Evolutionary conservation across 257 asterid genomes (phyloP).

Genomic region (Plectranthus barbatus): DNA sequence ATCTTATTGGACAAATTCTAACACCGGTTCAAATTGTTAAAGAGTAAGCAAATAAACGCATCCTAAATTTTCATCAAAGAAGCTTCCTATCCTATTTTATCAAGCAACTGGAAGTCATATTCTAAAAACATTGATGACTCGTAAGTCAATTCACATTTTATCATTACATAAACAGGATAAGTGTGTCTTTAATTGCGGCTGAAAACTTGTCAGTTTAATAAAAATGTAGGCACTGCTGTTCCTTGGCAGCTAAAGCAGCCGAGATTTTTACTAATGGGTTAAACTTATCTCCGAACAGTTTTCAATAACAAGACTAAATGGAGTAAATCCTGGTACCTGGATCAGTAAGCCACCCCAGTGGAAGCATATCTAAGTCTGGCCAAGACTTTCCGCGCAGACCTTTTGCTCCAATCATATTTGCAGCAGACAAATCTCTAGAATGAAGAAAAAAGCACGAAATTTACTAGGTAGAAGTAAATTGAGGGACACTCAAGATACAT

Average conservation of each 20-base stretch:
- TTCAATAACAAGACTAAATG: not conserved
- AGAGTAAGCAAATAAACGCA: not conserved
- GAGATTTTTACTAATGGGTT: no score
- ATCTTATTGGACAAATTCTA: not conserved
- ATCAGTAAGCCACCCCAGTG: constrained; percentile 86
- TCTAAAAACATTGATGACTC: not conserved
- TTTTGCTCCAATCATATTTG: constrained; percentile 66
- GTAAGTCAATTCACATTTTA: not conserved
- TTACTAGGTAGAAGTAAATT: not conserved
- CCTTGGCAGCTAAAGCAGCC: not conserved
- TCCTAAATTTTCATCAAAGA: not conserved
- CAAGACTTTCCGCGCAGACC: constrained; percentile 83
- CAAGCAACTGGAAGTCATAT: not conserved
- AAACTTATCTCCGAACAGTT: not conserved
- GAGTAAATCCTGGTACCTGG: constrained; percentile 32
- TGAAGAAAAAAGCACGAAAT: not conserved
- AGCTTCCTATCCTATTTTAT: not conserved
- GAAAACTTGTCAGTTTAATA: not conserved
- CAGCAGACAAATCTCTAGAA: constrained; percentile 67
- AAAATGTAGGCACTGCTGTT: not conserved
- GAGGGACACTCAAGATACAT: not conserved
- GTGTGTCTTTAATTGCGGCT: not conserved
- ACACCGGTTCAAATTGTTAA: not conserved
- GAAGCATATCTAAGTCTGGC: constrained; percentile 99
- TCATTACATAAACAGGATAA: not conserved